Conservation (phyloP, 352 stramenopile species). For the Aphanomyces astaci region DNA sequence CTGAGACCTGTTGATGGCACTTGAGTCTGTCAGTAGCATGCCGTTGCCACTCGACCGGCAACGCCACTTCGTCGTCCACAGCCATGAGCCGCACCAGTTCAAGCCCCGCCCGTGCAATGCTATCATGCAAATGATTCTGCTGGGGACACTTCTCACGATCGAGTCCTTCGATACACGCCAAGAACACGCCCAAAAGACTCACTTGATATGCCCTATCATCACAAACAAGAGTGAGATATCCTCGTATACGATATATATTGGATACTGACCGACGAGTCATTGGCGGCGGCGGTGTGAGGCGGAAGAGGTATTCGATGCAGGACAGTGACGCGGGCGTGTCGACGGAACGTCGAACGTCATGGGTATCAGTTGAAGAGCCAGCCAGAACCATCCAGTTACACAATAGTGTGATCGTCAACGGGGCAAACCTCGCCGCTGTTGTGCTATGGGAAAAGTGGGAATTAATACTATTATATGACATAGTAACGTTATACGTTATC, state of each 20-base stretch:
- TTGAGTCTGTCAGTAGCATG: neutral
- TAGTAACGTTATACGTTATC: too few species aligned
- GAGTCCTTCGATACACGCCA: neutral
- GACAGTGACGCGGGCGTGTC: neutral
- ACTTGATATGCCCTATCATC: neutral
- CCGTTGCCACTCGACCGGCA: neutral
- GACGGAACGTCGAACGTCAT: neutral
- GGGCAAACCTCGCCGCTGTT: neutral
- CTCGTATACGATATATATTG: neutral
- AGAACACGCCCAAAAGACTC: neutral
- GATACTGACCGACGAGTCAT: neutral
- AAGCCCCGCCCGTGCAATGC: neutral
- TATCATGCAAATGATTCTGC: neutral
- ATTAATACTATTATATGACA: too few species aligned
- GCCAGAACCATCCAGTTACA: neutral
- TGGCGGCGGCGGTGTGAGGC: neutral
- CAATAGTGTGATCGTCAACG: neutral
- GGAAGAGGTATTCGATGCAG: slow-evolving; percentile 6
- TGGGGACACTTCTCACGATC: neutral
- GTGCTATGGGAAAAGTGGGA: too few species aligned
- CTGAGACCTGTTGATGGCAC: too few species aligned
- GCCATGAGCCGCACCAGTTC: neutral
- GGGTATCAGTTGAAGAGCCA: too few species aligned
- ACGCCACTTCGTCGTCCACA: neutral
- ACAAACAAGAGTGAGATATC: neutral